phyloP scores from a whole-genome alignment of 352 stramenopile species.

The Thraustochytrium sp. region DNA sequence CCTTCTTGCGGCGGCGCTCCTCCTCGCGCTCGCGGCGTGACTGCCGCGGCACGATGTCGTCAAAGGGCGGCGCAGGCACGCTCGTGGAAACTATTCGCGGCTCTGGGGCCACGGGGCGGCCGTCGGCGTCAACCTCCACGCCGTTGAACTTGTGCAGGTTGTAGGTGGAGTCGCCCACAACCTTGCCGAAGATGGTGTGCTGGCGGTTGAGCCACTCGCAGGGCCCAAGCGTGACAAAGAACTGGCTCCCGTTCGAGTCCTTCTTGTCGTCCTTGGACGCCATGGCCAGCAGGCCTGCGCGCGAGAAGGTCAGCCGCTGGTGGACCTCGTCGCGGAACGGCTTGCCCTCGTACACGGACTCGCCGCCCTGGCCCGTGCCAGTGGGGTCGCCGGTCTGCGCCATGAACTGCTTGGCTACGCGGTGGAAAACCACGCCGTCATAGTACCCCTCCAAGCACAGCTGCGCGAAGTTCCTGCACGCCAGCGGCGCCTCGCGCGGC shows the following conservation, averaged over 20 bases:
- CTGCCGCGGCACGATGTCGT: constrained; percentile 77
- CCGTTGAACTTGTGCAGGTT: constrained; percentile 87
- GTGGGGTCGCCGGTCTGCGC: constrained; percentile 87
- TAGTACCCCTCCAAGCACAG: constrained; percentile 87
- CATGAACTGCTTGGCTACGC: constrained; percentile 88
- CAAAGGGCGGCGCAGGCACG: constrained; percentile 73
- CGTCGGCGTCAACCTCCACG: constrained; percentile 70
- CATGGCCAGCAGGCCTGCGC: constrained; percentile 89
- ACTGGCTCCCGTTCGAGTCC: constrained; percentile 84
- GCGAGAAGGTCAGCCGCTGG: constrained; percentile 87
- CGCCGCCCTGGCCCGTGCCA: constrained; percentile 59
- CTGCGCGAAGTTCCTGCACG: constrained; percentile 85
- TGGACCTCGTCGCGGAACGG: constrained; percentile 86
- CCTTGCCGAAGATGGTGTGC: constrained; percentile 87
- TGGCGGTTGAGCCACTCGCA: constrained; percentile 88
- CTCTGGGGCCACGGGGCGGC: constrained; percentile 51
- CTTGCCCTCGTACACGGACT: constrained; percentile 46
- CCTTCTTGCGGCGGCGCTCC: not conserved
- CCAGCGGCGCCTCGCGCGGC: constrained; percentile 89
- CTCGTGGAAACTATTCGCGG: constrained; percentile 54
- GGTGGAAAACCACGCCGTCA: constrained; percentile 89
- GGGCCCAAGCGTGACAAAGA: constrained; percentile 92
- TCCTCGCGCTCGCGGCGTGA: not conserved
- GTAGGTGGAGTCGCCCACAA: constrained; percentile 94
- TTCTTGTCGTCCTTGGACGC: constrained; percentile 65